Base-by-base conservation (phyloP, 1,284 basidiomycete genomes). In the Cryptococcus wingfieldii region DNA sequence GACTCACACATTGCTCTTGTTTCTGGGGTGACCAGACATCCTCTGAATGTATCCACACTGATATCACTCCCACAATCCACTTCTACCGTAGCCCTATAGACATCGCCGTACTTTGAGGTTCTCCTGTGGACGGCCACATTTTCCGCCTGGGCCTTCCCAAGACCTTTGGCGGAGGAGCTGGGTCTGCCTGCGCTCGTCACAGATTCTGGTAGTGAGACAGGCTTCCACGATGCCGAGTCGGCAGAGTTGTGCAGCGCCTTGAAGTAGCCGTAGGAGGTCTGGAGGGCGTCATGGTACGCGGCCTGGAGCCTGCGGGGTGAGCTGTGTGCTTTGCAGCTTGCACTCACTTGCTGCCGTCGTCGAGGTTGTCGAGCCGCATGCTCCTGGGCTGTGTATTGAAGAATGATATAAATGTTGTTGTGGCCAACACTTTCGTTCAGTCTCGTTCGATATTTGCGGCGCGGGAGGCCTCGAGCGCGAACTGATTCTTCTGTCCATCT, bases 31-130 rank as follows among this genome's bases (percentile, higher is more conserved):
- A 83, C 81, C 37, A 98, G 77, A 28, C 93, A 84, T 12, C 88
- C 86, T 61, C 86, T 86, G 84, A 92, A 95, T 6, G 85, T 81
- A 43, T 90, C 88, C 50, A 94, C 78, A 23, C 85, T 83, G 18
- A 82, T 71, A 38, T 86, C 83, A 6, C 69, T 88, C 84, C 47
- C 80, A 80, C 47, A 83, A 79, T 34, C 86, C 79, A 94, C 81
- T 64, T 96, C 92, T 25, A 90, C 81, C 9, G 90, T 83, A 14
- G 90, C 86, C 50, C 94, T 81, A 69, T 89, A 90, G 43, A 96
- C 84, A 59, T 93, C 89, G 7, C 88, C 86, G 2, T 81, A 78
- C 70, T 78, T 78, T 16, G 68, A 69, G 41, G 66, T 70, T 31
- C 77, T 68, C 38, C 78, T 67, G 62, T 80, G 78, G 28, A 82